Evolutionary conservation across 305 asterid species (phyloP).

Genomic region (Rubia occidens): DNA sequence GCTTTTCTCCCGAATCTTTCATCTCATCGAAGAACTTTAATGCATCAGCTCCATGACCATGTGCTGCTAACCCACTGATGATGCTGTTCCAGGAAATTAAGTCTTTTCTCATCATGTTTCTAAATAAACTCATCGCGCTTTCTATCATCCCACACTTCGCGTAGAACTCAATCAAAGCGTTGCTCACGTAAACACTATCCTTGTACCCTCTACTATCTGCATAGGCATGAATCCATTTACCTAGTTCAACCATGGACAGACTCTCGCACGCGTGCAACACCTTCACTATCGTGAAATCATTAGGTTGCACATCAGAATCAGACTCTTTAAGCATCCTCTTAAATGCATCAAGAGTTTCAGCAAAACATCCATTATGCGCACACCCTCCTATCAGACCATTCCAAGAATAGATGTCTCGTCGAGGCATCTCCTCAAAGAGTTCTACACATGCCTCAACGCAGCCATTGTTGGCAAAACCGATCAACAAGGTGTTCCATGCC

Average conservation of each 20-base stretch:
- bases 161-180: constrained; percentile 66
- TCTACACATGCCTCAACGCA: constrained; percentile 50
- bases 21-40: constrained; percentile 44
- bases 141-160: constrained; percentile 69
- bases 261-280: constrained; percentile 62
- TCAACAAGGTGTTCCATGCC: constrained; percentile 66
- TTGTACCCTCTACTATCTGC: constrained; percentile 37
- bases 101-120: constrained; percentile 46
- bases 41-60: constrained; percentile 63
- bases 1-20: constrained; percentile 40
- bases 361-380: constrained; percentile 35
- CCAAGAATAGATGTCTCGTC: constrained; percentile 70
- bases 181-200: constrained; percentile 47
- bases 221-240: constrained; percentile 55
- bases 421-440: constrained; percentile 49
- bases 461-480: constrained; percentile 62
- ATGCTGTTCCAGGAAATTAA: constrained; percentile 74
- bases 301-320: constrained; percentile 44
- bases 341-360: constrained; percentile 45
- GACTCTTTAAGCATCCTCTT: constrained; percentile 46
- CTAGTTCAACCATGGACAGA: constrained; percentile 63
- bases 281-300: constrained; percentile 56
- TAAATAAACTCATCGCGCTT: constrained; percentile 40
- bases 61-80: constrained; percentile 69
- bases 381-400: constrained; percentile 70